A percentile compares a stretch with the other conserved stretches of the same genome.
These are phyloP conservation scores for Leccinum fibrillosum DNA, from an alignment of 768 basidiomycete genomes.

Conservation along the genomic window DNA sequence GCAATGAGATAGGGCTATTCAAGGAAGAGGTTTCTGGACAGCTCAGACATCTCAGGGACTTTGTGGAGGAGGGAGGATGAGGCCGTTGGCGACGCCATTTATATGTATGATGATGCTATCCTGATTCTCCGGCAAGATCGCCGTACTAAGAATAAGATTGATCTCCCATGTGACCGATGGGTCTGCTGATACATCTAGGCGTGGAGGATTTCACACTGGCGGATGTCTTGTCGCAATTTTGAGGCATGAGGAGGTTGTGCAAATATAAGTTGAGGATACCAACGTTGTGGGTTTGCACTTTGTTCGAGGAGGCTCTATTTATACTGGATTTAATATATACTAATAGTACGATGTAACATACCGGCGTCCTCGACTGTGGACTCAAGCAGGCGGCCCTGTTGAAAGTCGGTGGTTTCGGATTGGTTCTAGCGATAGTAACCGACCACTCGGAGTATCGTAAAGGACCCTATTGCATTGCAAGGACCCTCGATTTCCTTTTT, in stretches of 20 bases:
- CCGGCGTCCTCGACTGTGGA: no score
- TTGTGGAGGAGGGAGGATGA: constrained; percentile 52
- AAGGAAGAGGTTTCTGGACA: constrained; percentile 75
- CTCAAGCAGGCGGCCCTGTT: no score
- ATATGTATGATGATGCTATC: neutral
- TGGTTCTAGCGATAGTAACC: no score
- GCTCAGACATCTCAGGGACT: constrained; percentile 63
- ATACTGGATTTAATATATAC: neutral
- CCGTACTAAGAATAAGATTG: neutral
- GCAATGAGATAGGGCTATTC: constrained; percentile 79
- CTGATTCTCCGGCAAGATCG: neutral
- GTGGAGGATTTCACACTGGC: constrained; percentile 2
- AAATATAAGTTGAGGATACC: neutral
- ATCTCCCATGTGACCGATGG: neutral
- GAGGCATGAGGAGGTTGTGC: neutral
- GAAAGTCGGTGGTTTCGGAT: no score
- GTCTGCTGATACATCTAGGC: neutral
- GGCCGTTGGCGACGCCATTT: neutral
- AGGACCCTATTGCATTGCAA: no score
- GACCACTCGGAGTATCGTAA: no score
- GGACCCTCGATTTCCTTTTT: no score
- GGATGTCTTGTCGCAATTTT: neutral
- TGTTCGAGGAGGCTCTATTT: neutral
- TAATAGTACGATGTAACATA: neutral
- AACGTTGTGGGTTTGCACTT: neutral